Evolutionary conservation across 1,284 basidiomycete species (phyloP), one percentile per base, ranked within the genome.

Genomic region (Amylostereum areolatum): DNA sequence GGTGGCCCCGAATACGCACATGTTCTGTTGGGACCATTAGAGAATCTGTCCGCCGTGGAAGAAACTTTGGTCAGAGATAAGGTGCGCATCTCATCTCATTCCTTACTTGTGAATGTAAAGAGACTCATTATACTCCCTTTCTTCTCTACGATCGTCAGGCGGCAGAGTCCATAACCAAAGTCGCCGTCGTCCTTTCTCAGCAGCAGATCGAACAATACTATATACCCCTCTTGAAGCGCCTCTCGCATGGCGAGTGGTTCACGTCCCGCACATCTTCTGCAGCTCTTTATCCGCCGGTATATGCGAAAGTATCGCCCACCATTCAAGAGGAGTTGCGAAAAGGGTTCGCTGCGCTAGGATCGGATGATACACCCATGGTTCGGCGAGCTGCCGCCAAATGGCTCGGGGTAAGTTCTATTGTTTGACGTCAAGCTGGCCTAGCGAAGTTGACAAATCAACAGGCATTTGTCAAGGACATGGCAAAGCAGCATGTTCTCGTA

Each of bases 281-380:
- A 52, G 91, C 95, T 3, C 79, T 99, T 31, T 99, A 94, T 65
- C 84, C 93, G 8, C 85, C 94, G n/a, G 90, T 92, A 27, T 99
- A 99, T 66, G 74, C 83, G 32, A 84, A 83, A 60, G 89, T 92
- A 10, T 78, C 85, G 1, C 67, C 83, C 12, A 62, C 75, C 40
- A 76, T 87, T 48, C 93, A 97, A 67, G 92, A 93, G 51, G 96
- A 98, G 49, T 74, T 99, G 61, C 83, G 95, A 57, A 89, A 88
- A 66, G 83, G 89, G 52, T 99, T 92, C 61, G 78, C 84, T 11
- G 77, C 81, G 18, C 80, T 99, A 35, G 89, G 89, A 41, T 80
- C 85, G 32, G 97, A 99, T 65, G 97, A 99, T 66, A 99, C 97
- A 11, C 97, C 97, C 33, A 99, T 99, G 97, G 97, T 99, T 55